Percentiles rank a stretch among this genome's conserved stretches.
These are phyloP conservation scores for Ceratocystis variospora DNA, from an alignment of 2,329 filamentous ascomycete species.

Conservation along the genomic window DNA sequence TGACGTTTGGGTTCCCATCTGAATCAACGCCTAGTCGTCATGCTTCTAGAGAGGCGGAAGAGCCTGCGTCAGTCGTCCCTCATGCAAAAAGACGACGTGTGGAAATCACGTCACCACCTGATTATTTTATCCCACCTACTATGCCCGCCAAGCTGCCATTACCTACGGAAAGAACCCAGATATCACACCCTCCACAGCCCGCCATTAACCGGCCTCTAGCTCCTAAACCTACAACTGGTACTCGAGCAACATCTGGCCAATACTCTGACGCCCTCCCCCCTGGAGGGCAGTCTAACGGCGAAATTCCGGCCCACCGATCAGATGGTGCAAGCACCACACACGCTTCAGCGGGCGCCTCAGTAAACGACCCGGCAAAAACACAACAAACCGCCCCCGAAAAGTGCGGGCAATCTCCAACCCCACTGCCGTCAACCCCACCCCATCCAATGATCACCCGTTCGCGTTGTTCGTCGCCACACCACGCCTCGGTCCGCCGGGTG, in stretches of 20 bases:
- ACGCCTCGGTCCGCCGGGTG: background rate
- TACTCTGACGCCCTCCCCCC: too few species aligned
- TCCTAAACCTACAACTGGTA: background rate
- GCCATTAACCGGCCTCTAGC: background rate
- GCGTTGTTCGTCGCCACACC: slow-evolving; percentile 5
- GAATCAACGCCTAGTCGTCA: background rate
- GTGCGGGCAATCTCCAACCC: background rate
- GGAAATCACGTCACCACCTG: background rate
- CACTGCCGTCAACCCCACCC: background rate
- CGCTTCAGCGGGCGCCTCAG: background rate
- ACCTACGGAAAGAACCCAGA: background rate
- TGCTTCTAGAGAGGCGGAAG: background rate
- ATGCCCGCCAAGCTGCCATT: background rate
- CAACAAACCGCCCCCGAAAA: background rate
- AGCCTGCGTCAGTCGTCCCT: background rate
- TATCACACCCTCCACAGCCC: background rate
- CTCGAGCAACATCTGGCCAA: background rate
- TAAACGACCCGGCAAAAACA: background rate
- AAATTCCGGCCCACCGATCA: background rate
- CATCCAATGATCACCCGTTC: slow-evolving; percentile 10
- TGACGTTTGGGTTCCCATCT: background rate
- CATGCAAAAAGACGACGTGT: background rate
- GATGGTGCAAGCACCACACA: background rate
- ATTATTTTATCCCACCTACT: background rate
- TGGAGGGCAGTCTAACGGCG: background rate